Conservation (phyloP, 2,329 filamentous ascomycete genomes). For the Trichoderma afroharzianum region DNA sequence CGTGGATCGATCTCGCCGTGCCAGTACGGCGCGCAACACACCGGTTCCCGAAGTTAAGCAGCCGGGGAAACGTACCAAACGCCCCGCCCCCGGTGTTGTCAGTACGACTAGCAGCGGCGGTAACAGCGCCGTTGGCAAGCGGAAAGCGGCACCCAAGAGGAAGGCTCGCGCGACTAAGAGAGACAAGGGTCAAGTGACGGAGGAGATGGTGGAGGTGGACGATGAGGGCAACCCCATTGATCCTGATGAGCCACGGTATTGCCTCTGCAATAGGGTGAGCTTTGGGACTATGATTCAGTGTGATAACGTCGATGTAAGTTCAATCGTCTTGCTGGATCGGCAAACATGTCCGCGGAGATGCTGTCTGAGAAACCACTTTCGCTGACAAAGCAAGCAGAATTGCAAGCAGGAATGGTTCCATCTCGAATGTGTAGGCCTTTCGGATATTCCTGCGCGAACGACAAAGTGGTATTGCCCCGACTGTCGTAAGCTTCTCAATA, state of each 20-base stretch:
- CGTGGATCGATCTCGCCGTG: slow-evolving; percentile 50
- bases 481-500: slow-evolving; percentile 60
- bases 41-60: slow-evolving; percentile 48
- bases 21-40: slow-evolving; percentile 56
- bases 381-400: slow-evolving; percentile 38
- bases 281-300: slow-evolving; percentile 82
- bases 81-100: slow-evolving; percentile 69
- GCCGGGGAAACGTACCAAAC: slow-evolving; percentile 59
- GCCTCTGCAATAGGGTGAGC: slow-evolving; percentile 73
- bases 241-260: slow-evolving; percentile 72
- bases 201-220: slow-evolving; percentile 57
- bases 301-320: slow-evolving; percentile 70
- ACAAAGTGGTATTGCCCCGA: slow-evolving; percentile 85
- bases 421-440: slow-evolving; percentile 69
- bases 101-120: slow-evolving; percentile 59
- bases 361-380: slow-evolving; percentile 18
- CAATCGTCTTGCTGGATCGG: not conserved
- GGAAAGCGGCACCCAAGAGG: slow-evolving; percentile 66
- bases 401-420: slow-evolving; percentile 87
- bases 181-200: slow-evolving; percentile 42
- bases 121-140: slow-evolving; percentile 66
- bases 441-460: slow-evolving; percentile 64
- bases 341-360: not conserved
- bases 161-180: slow-evolving; percentile 52
- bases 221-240: slow-evolving; percentile 69